Evolutionary conservation across 2,329 filamentous ascomycete genomes (phyloP), one percentile per base, ranked within the genome.

Genomic region (Epichloe gansuensis): DNA sequence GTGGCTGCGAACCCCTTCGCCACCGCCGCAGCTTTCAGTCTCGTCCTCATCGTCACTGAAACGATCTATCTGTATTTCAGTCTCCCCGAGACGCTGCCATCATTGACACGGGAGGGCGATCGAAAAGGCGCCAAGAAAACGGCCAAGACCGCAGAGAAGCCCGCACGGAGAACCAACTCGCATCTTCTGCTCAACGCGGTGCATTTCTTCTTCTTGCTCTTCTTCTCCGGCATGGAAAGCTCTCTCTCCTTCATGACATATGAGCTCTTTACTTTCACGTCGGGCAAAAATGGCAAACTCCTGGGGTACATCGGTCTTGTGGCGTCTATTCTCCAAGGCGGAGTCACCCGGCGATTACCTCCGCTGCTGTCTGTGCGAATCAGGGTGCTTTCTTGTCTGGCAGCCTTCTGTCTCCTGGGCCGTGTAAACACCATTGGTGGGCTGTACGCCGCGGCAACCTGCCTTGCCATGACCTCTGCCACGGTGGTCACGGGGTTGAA

Each of bases 181-280:
- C 89, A 93, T 59, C 71, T 81, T 34, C 67, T 95, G 12, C 81
- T 98, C 46, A 96, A 96, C 65, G 71, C 85, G 1, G 83, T 88
- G 0, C 93, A 98, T 69, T 86, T 97, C 63, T 72, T 85, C 46
- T 98, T 98, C 69, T 82, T 98, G 55, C 82, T 98, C 12, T 95
- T 95, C 70, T 98, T 98, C 71, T 95, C 89, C 2, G 93, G 93
- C 55, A 91, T 98, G 86, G 93, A 98, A 66, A 97, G 95, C 68
- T 95, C 90, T 1, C 78, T 98, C 3, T 91, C 93, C 0, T 98
- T 98, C 67, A 91, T 98, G 82, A 97, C 91, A 0, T 95, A 93
- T 62, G 91, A 95, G 51, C 80, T 98, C 45, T 97, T 97, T 67
- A 79, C 80, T 8, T 94, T 93, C 65, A 81, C 77, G 11, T 85